These are phyloP conservation scores for Aspergillus felis DNA, from an alignment of 2,329 filamentous ascomycete species.

Conservation along the genomic window DNA sequence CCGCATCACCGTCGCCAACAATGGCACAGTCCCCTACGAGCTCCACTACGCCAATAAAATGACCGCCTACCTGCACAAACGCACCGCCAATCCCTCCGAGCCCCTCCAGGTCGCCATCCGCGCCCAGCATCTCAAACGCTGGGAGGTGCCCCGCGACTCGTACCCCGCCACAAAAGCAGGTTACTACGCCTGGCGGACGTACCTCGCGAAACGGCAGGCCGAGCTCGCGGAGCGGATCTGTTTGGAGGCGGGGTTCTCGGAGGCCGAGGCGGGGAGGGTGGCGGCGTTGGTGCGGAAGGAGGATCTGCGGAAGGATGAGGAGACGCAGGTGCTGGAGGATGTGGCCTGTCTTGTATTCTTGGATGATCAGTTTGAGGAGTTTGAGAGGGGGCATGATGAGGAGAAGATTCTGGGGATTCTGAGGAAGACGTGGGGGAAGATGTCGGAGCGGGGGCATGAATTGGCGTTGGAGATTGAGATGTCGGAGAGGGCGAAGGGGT, in stretches of 20 bases:
- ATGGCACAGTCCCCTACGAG: constrained; percentile 61
- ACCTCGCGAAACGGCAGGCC: constrained; percentile 68
- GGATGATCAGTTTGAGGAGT: constrained; percentile 80
- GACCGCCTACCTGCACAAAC: constrained; percentile 65
- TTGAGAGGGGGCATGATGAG: constrained; percentile 64
- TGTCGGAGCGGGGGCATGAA: constrained; percentile 59
- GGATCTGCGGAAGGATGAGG: constrained; percentile 53
- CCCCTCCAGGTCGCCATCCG: constrained; percentile 71
- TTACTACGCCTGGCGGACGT: constrained; percentile 75
- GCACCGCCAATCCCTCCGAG: constrained; percentile 60
- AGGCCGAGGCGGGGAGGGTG: constrained; percentile 58
- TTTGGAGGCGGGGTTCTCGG: constrained; percentile 46
- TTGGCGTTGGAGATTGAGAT: constrained; percentile 65
- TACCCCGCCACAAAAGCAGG: constrained; percentile 73
- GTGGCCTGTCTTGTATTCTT: constrained; percentile 83
- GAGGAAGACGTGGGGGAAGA: constrained; percentile 72
- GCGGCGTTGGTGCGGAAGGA: constrained; percentile 76
- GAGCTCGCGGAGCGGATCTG: constrained; percentile 56
- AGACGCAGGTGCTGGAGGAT: constrained; percentile 73
- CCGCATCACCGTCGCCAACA: constrained; percentile 25
- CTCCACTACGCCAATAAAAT: constrained; percentile 78
- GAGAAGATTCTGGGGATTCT: constrained; percentile 71
- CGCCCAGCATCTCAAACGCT: constrained; percentile 80
- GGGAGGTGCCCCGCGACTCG: constrained; percentile 71
- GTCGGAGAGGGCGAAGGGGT: constrained; percentile 56